A percentile compares a stretch with the other conserved stretches of the same genome.
phyloP scores from a whole-genome alignment of 2,329 filamentous ascomycete genomes.

The Gaeumannomyces tritici region DNA sequence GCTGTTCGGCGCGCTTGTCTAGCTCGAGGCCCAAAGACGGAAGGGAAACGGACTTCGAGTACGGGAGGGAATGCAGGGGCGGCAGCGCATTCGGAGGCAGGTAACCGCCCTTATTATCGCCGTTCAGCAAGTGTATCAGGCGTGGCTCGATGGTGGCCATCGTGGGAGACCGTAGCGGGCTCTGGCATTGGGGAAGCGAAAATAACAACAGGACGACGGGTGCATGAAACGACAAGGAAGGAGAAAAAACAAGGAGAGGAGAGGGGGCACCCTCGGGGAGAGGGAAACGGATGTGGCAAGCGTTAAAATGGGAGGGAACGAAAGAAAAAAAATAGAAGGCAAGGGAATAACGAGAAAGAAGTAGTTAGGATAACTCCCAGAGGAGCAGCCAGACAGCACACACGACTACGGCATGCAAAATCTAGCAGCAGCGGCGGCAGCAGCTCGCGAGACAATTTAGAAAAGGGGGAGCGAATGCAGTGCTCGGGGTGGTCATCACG shows the following conservation, averaged over 20 bases:
- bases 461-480: neutral
- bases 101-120: slow-evolving; percentile 33
- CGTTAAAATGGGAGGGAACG: neutral
- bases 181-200: slow-evolving; percentile 25
- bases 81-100: slow-evolving; percentile 42
- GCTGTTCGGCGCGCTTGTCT: slow-evolving; percentile 28
- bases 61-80: slow-evolving; percentile 38
- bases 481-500: slow-evolving; percentile 3
- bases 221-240: slow-evolving; percentile 7
- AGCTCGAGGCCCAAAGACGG: slow-evolving; percentile 43
- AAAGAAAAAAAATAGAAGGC: slow-evolving; percentile 1
- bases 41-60: slow-evolving; percentile 32
- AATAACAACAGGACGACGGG: neutral
- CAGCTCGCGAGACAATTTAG: neutral
- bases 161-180: slow-evolving; percentile 25
- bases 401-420: neutral
- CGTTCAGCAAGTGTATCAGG: slow-evolving; percentile 55
- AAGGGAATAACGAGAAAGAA: neutral
- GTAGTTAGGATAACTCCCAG: neutral
- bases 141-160: slow-evolving; percentile 61
- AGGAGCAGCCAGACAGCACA: neutral
- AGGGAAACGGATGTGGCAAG: neutral
- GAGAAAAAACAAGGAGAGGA: neutral
- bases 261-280: neutral
- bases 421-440: neutral